Evolutionary conservation across 1,139 yeast genomes (phyloP), one percentile per base, ranked within the genome.

Genomic region (Sugiyamaella pinicola): DNA sequence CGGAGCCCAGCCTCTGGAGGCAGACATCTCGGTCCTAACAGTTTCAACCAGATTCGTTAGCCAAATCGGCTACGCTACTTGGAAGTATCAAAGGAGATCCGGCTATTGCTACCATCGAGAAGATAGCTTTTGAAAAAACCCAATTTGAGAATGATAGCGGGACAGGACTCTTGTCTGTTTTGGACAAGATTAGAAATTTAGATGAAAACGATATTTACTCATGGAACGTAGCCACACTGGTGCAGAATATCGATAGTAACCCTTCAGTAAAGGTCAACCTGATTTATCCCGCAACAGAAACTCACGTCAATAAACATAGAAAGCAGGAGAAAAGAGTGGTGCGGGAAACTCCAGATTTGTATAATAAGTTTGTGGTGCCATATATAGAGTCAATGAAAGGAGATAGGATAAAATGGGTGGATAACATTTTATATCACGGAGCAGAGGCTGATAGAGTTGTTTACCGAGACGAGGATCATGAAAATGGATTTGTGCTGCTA

Each of bases 271-370:
- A 91, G 64, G 65, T 88, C 54, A 89, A 85, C 61, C 61, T 93
- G 56, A 84, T 93, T 17, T 89, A 81, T 67, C 99, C 99, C 1
- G 98, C 99, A 0, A 85, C 96, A 0, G 85, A 83, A 51, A 80
- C 85, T 8, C 99, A 93, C 65, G 83, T 93, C 53, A 78, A 78
- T 52, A 93, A 93, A 70, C 89, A 82, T 64, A 75, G 80, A 13
- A 73, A 70, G 15, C 91, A 86, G 62, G 70, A 70, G 18, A 61
- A 68, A 39, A 89, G 84, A 61, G 73, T 85, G 64, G 77, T 93
- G 2, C 66, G 71, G 18, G 99, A 95, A 66, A 89, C 97, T 2
- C 96, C 96, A 0, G 84, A 83, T 51, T 74, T 82, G 72, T 93
- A 91, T 71, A 50, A 68, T 4, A 60, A 71, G 10, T 72, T 76